A percentile compares a stretch with the other conserved stretches of the same genome.
These are phyloP conservation scores for Eucalyptus rudis DNA, from an alignment of 345 rosid species.

Conservation along the genomic window DNA sequence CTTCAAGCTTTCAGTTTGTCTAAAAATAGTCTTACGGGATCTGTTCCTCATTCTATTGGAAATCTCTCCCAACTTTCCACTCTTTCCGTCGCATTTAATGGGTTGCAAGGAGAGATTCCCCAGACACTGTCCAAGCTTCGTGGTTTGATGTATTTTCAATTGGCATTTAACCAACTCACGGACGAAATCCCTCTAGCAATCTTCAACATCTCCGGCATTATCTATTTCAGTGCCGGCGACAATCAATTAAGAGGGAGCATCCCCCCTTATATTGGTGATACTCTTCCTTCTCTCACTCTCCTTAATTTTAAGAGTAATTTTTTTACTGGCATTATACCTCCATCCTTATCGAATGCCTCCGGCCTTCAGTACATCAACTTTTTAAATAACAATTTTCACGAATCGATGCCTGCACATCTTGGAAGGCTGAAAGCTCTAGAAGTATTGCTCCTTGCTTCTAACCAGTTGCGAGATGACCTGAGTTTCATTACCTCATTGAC, in stretches of 20 bases:
- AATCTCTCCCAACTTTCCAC: no score
- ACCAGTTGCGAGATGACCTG: neutral
- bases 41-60: no score
- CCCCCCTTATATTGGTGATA: neutral
- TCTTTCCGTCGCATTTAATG: no score
- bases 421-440: neutral
- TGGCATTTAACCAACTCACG: neutral
- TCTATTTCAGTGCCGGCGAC: neutral
- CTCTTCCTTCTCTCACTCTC: neutral
- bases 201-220: neutral
- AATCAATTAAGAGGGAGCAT: neutral
- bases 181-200: neutral
- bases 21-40: no score
- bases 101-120: no score
- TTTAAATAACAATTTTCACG: rapidly evolving
- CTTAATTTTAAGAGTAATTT: neutral
- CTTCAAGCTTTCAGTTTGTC: no score
- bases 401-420: neutral
- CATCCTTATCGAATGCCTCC: neutral
- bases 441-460: rapidly evolving
- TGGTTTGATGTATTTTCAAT: neutral
- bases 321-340: neutral
- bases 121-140: no score
- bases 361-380: neutral
- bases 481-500: neutral